Percentiles rank a stretch among this genome's conserved stretches.
Conservation (phyloP, 805 yeast species). For the Candida manassasensis region DNA sequence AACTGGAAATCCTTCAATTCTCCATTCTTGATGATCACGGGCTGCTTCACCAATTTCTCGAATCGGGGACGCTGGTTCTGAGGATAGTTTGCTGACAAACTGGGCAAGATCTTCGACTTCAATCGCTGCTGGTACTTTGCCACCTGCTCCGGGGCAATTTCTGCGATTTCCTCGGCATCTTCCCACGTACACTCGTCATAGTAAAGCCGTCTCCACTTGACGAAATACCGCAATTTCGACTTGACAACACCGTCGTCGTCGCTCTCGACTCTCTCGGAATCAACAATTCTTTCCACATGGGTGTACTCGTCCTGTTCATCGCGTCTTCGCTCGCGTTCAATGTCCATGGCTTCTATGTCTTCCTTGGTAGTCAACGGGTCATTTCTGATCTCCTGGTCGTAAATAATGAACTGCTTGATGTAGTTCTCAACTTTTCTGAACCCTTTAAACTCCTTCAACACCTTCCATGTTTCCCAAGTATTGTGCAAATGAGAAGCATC, state of each 20-base stretch:
- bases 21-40: constrained; percentile 84
- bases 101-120: constrained; percentile 81
- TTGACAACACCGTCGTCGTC: constrained; percentile 49
- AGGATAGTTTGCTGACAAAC: constrained; percentile 73
- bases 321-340: constrained; percentile 77
- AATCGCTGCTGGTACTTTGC: constrained; percentile 74
- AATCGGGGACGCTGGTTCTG: constrained; percentile 72
- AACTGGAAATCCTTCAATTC: constrained; percentile 94
- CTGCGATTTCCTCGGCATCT: constrained; percentile 80
- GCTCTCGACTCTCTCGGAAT: constrained; percentile 64
- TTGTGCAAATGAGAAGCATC: constrained; percentile 88
- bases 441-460: constrained; percentile 58
- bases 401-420: constrained; percentile 67
- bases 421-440: constrained; percentile 85
- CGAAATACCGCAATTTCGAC: constrained; percentile 71
- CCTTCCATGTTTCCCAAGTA: constrained; percentile 78
- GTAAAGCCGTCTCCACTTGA: constrained; percentile 90
- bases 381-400: constrained; percentile 69
- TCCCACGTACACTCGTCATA: constrained; percentile 99
- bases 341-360: constrained; percentile 89
- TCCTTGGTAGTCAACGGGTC: constrained; percentile 85
- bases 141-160: constrained; percentile 78
- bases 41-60: constrained; percentile 82
- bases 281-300: constrained; percentile 84
- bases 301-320: constrained; percentile 83